These are phyloP conservation scores for Yamadazyma aaseri DNA, from an alignment of 1,139 yeast species.

Conservation along the genomic window DNA sequence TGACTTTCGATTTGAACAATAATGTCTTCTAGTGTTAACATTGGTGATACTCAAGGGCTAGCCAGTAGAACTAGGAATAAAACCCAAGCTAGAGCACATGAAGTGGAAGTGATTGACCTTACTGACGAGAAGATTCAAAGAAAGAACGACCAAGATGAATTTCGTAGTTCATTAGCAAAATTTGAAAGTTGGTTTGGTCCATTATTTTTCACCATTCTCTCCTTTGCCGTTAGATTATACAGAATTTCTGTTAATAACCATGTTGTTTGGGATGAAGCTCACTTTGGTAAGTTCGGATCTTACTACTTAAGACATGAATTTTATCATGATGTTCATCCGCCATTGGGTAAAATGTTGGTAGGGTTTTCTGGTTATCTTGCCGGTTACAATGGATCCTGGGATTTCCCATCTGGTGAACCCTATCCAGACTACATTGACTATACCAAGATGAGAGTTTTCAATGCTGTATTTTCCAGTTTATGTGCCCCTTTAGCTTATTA, in stretches of 20 bases:
- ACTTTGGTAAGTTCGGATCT: constrained; percentile 93
- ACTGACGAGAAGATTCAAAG: constrained; percentile 27
- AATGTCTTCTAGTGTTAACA: constrained; percentile 18
- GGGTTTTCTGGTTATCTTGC: constrained; percentile 90
- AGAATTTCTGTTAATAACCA: constrained; percentile 48
- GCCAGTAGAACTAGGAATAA: constrained; percentile 16
- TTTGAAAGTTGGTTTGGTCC: constrained; percentile 45
- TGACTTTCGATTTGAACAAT: constrained; percentile 1
- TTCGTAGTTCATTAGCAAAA: constrained; percentile 27
- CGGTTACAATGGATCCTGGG: constrained; percentile 64
- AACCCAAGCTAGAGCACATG: constrained; percentile 9
- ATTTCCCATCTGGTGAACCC: constrained; percentile 57
- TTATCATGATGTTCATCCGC: constrained; percentile 98
- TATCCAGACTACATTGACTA: constrained; percentile 59
- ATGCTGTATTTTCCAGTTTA: constrained; percentile 60
- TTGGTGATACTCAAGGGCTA: constrained; percentile 11
- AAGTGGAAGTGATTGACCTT: constrained; percentile 14
- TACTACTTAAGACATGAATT: constrained; percentile 89
- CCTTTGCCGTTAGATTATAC: constrained; percentile 54
- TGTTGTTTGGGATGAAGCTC: constrained; percentile 73
- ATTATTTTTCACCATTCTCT: constrained; percentile 44
- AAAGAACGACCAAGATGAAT: constrained; percentile 32
- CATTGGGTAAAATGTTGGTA: constrained; percentile 94
- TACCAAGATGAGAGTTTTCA: constrained; percentile 62
- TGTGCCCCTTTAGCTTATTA: constrained; percentile 65